These are phyloP conservation scores for Colletotrichum sp. DNA, from an alignment of 2,329 filamentous ascomycete genomes.

Conservation along the genomic window DNA sequence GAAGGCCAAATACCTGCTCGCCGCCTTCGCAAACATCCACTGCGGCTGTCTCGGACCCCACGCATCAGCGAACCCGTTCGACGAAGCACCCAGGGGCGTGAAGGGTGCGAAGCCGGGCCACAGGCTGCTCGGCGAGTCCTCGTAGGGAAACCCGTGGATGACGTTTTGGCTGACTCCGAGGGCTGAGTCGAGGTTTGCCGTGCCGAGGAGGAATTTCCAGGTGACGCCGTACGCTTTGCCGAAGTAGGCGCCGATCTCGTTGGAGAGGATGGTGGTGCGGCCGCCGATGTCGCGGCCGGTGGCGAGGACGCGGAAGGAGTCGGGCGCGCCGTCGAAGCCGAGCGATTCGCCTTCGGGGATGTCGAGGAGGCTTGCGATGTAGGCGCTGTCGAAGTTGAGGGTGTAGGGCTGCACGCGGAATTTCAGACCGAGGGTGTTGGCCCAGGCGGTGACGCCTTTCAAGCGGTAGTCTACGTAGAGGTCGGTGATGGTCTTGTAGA, in stretches of 20 bases:
- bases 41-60: neutral
- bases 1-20: neutral
- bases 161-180: neutral
- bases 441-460: neutral
- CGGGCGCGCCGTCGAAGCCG: neutral
- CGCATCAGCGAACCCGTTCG: neutral
- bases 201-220: neutral
- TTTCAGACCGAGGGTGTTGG: neutral
- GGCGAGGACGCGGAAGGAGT: neutral
- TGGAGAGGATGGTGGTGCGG: neutral
- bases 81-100: neutral
- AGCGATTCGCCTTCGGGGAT: neutral
- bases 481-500: neutral
- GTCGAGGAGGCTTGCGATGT: neutral
- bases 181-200: neutral
- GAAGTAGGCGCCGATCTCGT: neutral
- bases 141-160: neutral
- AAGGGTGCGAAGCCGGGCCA: neutral
- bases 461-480: neutral
- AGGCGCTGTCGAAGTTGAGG: neutral
- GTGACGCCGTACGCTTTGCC: neutral
- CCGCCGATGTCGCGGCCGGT: neutral
- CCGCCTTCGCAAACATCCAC: neutral
- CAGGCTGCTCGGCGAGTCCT: neutral
- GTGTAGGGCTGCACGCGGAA: neutral